A percentile compares a stretch with the other conserved stretches of the same genome.
phyloP scores from a whole-genome alignment of 805 yeast genomes.

The Candida sakaeoensis region DNA sequence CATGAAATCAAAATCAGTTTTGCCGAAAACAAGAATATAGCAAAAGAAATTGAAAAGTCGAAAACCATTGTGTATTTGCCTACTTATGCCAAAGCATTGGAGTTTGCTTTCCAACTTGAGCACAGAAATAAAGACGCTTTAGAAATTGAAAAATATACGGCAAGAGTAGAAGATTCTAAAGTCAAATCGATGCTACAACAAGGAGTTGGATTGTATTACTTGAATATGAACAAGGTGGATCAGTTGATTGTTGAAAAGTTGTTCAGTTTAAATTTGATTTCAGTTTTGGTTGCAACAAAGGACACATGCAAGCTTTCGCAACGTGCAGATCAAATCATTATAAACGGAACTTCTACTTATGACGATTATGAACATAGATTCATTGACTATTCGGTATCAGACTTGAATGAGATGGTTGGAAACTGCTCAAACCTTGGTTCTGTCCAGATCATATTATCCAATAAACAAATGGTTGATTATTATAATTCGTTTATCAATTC shows the following conservation, averaged over 20 bases:
- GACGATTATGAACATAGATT: slow-evolving; percentile 74
- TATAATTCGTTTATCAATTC: slow-evolving; percentile 69
- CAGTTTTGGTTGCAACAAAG: slow-evolving; percentile 57
- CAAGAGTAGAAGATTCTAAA: slow-evolving; percentile 43
- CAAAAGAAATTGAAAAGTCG: slow-evolving; percentile 5
- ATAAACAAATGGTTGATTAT: slow-evolving; percentile 51
- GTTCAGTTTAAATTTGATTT: slow-evolving; percentile 46
- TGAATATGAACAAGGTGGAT: slow-evolving; percentile 56
- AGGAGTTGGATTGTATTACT: slow-evolving; percentile 66
- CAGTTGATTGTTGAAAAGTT: slow-evolving; percentile 50
- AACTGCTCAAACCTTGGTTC: slow-evolving; percentile 36
- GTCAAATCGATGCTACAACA: slow-evolving; percentile 41
- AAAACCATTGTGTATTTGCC: slow-evolving; percentile 55
- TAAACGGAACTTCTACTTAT: slow-evolving; percentile 67
- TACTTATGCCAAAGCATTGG: slow-evolving; percentile 50
- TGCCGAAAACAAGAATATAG: slow-evolving; percentile 6
- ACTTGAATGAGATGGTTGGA: slow-evolving; percentile 62
- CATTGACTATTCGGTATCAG: slow-evolving; percentile 63
- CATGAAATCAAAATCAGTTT: slow-evolving; percentile 52
- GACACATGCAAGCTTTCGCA: slow-evolving; percentile 55
- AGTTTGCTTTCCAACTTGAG: slow-evolving; percentile 40
- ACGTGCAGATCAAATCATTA: slow-evolving; percentile 49
- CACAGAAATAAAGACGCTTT: slow-evolving; percentile 4
- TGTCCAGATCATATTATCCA: slow-evolving; percentile 54
- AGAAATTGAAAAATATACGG: slow-evolving; percentile 35